Evolutionary conservation across 768 basidiomycete genomes (phyloP).

Genomic region (Russula earlei): DNA sequence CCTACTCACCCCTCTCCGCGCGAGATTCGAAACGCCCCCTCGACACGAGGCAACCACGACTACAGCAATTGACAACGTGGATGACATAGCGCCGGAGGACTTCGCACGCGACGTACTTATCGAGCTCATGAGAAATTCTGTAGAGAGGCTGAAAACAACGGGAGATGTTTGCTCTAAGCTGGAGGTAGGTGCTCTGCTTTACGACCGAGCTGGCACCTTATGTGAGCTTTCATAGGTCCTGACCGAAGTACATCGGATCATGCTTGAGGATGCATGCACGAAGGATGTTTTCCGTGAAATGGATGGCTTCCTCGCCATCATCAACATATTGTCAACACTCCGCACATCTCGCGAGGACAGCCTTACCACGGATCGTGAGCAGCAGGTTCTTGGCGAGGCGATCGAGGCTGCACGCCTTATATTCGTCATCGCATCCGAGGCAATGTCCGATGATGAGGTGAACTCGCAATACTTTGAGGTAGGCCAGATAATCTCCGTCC

Average conservation of each 20-base stretch:
- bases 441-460: constrained; percentile 42
- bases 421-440: constrained; percentile 57
- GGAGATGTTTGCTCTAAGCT: constrained; percentile 37
- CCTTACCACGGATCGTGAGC: constrained; percentile 31
- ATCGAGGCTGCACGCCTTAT: constrained; percentile 50
- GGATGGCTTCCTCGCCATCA: constrained; percentile 70
- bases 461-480: constrained; percentile 66
- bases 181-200: constrained; percentile 36
- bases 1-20: constrained; percentile 28
- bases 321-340: constrained; percentile 61
- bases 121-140: constrained; percentile 57
- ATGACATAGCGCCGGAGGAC: constrained; percentile 48
- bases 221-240: constrained; percentile 39
- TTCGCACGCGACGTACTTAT: constrained; percentile 66
- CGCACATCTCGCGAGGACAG: constrained; percentile 28
- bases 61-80: constrained; percentile 23
- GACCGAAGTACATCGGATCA: constrained; percentile 54
- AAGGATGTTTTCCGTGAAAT: constrained; percentile 73
- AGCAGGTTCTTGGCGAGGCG: constrained; percentile 30
- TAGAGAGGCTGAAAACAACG: constrained; percentile 60
- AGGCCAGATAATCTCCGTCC: constrained; percentile 21
- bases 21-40: constrained; percentile 25
- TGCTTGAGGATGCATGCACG: constrained; percentile 54
- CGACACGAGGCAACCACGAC: constrained; percentile 4
- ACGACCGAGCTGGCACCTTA: background rate